Evolutionary conservation across 306 rosid genomes (phyloP), one percentile per base, ranked within the genome.

Genomic region (Dalbergia oliveri): DNA sequence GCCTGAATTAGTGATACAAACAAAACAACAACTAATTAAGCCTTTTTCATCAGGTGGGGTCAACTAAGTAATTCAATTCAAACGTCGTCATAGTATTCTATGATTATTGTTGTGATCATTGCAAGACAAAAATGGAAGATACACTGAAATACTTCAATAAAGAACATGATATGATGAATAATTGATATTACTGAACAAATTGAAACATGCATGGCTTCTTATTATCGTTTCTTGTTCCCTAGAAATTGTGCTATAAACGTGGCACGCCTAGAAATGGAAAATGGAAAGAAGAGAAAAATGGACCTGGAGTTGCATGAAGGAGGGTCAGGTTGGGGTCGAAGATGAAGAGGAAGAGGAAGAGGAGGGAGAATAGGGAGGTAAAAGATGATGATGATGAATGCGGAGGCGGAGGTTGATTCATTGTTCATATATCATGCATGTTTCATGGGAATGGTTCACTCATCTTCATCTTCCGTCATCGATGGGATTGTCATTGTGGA

Each of bases 241-340:
- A 54, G 7, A 16, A 54, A 5, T 54, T 16, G 60, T 54, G 19
- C 21, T 18, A 6, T n/a, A 15, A n/a, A 8, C n/a, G 33, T 43
- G 12, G 50, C 8, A 34, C 26, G 34, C 64, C 5, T 18, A 71
- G 33, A 74, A 59, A 7, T n/a, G 45, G 8, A 4, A 62, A 66
- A 44, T 43, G 7, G 37, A 70, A 64, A 11, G 43, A 44, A 14
- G 18, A 8, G 54, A 65, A 12, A 68, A 44, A 11, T 14, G 3
- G 2, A 91, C 94, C 98, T 86, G 72, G 84, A 33, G 74, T 85
- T 19, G 89, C 94, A 49, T 87, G 86, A 81, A 90, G 89, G 60
- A 88, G 82, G 72, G 84, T 88, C 82, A 88, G 91, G 19, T 79
- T 81, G 73, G 89, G 77, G 84, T 88, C 83, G 88, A 86, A 84